Base-by-base conservation (phyloP, 345 rosid genomes). In the Linum trigynum region DNA sequence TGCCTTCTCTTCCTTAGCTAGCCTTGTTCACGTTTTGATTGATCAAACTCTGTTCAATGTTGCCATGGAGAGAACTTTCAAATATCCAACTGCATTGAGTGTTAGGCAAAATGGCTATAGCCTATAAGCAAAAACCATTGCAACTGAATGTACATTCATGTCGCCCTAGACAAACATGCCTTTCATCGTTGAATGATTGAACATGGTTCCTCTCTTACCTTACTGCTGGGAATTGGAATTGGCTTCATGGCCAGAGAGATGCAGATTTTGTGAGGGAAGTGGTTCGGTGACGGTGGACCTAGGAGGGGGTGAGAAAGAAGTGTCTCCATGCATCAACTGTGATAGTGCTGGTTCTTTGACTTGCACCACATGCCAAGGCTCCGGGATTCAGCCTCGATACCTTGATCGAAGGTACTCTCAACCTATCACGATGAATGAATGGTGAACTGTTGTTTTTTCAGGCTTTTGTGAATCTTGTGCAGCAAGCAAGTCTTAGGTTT, bases 331-430 rank as follows among this genome's bases (percentile, higher is more conserved):
- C 68, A 85, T 94, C 50, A 90, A 94, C 62, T 88, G 99, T 38
- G 89, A 88, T 0, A 92, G 95, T 40, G 81, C 58, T 63, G 99
- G 96, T 73, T 86, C 95, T 41, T 84, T 85, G 70, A 88, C 97
- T 2, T 94, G 99, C 72, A 94, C 97, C 45, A 94, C 97, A 70
- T 94, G 99, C 75, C 97, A 88, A 79, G 96, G 99, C 77, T 73
- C 80, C 11, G 96, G 96, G 63, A 85, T 90, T 82, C 99, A 94
- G 77, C 99, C 97, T 63, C 87, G 99, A 32, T 94, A 88, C 82
- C 97, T 94, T 57, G 99, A 94, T 73, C 92, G 97, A 85, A 90
- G 99, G 95, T 88, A 77, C 37, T 32, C 3, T 15, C 38, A n/a
- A 8, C 61, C 5, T 56, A 12, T 5, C 35, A 5, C 7, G 9